Evolutionary conservation across 192 early-diverging fungal genomes (phyloP).

Genomic region (Coemansia interrupta): DNA sequence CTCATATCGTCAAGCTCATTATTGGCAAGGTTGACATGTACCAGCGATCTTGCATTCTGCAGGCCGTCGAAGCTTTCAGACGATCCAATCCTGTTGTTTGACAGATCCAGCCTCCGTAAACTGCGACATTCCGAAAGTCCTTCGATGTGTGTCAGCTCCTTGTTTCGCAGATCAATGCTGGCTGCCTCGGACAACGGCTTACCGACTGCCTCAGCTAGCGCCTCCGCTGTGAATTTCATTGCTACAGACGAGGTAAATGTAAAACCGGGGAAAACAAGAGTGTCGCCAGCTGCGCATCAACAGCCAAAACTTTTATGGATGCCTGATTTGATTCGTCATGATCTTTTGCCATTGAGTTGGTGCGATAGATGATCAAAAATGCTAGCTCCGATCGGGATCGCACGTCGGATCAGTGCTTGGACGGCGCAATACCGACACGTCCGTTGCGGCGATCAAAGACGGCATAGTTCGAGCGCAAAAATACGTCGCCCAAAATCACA

Average conservation of each 20-base stretch:
- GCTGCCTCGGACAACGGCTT: slow-evolving; percentile 40
- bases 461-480: slow-evolving; percentile 65
- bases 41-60: slow-evolving; percentile 36
- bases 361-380: not conserved
- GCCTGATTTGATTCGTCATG: not conserved
- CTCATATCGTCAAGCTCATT: slow-evolving; percentile 53
- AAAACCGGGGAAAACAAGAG: not conserved
- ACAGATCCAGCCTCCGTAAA: slow-evolving; percentile 58
- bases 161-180: slow-evolving; percentile 54
- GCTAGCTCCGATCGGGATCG: not conserved
- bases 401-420: slow-evolving; percentile 29
- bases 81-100: slow-evolving; percentile 59
- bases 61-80: slow-evolving; percentile 57
- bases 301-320: not conserved
- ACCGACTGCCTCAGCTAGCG: slow-evolving; percentile 15
- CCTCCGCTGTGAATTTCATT: slow-evolving; percentile 35
- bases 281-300: not conserved
- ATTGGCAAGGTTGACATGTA: slow-evolving; percentile 67
- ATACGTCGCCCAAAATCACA: slow-evolving; percentile 65
- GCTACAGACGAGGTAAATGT: not conserved
- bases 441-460: slow-evolving; percentile 60
- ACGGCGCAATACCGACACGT: slow-evolving; percentile 61
- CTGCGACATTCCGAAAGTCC: slow-evolving; percentile 63
- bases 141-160: slow-evolving; percentile 63
- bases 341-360: not conserved